phyloP scores from a whole-genome alignment of 148 eudicot species.

The Vaccinium corymbosum region DNA sequence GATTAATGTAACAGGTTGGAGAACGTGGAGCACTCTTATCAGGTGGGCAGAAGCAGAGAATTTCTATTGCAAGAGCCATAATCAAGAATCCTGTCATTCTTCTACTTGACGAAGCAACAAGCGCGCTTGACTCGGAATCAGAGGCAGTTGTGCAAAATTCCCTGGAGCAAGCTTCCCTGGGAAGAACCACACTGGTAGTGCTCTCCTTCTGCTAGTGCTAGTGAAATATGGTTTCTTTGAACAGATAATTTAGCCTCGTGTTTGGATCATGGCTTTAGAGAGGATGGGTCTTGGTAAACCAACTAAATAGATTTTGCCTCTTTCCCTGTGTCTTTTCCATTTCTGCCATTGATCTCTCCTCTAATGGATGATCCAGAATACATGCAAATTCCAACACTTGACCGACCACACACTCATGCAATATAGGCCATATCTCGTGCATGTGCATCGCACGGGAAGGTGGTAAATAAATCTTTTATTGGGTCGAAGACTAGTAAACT shows the following conservation, averaged over 20 bases:
- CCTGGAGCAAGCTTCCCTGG: not conserved
- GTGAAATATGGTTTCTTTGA: not conserved
- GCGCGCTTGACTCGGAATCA: conserved; percentile 66
- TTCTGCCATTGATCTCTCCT: not conserved
- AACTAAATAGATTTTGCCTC: not conserved
- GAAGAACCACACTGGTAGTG: conserved; percentile 6
- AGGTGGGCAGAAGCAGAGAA: conserved; percentile 95
- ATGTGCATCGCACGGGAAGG: not conserved
- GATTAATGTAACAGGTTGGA: conserved; percentile 53
- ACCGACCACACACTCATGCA: not conserved
- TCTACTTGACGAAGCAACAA: conserved; percentile 93
- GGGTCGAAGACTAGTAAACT: not conserved
- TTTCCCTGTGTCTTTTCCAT: not conserved
- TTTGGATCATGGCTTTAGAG: not conserved
- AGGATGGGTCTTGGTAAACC: not conserved
- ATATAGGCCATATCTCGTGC: not conserved
- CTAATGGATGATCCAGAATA: not conserved
- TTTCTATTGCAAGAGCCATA: conserved; percentile 91
- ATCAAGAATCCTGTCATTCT: conserved; percentile 85
- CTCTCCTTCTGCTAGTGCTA: not conserved
- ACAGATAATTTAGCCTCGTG: not conserved
- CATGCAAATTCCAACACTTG: not conserved
- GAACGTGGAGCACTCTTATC: conserved; percentile 85
- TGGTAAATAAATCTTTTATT: not conserved
- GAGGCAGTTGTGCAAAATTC: not conserved